Percentiles rank a stretch among this genome's conserved stretches.
These are phyloP conservation scores for Trichoderma brevicompactum DNA, from an alignment of 2,329 filamentous ascomycete species.

Conservation along the genomic window DNA sequence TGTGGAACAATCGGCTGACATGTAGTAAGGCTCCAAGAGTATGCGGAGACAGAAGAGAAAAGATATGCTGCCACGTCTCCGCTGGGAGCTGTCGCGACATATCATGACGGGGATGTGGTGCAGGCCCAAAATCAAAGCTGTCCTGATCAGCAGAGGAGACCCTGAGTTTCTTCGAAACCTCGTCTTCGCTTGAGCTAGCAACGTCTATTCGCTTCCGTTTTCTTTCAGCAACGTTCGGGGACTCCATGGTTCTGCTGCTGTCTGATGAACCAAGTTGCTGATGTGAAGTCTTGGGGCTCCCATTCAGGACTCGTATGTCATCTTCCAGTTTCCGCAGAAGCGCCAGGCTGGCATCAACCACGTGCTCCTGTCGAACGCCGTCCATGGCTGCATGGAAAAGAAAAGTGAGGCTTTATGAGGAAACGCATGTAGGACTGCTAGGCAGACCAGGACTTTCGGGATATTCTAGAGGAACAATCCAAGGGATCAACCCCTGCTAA, in stretches of 20 bases:
- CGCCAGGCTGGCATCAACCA: slow-evolving; percentile 2
- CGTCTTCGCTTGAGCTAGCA: neutral
- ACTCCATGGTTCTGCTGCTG: neutral
- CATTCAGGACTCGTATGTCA: neutral
- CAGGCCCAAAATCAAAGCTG: neutral
- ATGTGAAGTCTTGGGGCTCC: neutral
- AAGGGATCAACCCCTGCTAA: neutral
- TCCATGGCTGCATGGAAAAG: slow-evolving; percentile 15
- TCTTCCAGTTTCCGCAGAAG: slow-evolving; percentile 4
- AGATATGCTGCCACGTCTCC: slow-evolving; percentile 72
- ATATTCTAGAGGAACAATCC: neutral
- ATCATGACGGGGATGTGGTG: slow-evolving; percentile 10
- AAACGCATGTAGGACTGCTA: neutral
- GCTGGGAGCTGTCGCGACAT: slow-evolving; percentile 51
- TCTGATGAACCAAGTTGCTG: neutral
- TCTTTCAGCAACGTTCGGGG: neutral
- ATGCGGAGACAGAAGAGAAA: slow-evolving; percentile 67
- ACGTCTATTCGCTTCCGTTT: slow-evolving; percentile 27
- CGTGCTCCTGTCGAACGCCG: neutral
- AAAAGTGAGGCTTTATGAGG: neutral
- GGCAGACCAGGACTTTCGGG: neutral
- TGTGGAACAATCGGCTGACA: slow-evolving; percentile 70
- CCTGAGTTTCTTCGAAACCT: slow-evolving; percentile 27
- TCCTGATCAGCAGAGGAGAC: neutral
- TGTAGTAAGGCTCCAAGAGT: slow-evolving; percentile 67